Base-by-base conservation (phyloP, 1,139 yeast genomes). In the Suhomyces panamericanus region DNA sequence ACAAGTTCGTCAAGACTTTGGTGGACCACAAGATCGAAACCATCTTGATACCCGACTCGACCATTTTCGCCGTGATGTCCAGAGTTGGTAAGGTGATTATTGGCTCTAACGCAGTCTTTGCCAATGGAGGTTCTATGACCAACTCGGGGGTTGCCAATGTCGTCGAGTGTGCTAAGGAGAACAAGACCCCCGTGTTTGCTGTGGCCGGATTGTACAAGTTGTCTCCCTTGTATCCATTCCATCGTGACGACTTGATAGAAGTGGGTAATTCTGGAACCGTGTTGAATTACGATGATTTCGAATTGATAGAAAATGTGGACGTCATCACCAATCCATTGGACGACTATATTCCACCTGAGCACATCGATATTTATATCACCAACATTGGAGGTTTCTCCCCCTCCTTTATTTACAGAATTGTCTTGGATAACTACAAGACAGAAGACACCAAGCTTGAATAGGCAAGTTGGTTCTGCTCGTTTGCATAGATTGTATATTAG, bases 371-470 rank as follows among this genome's bases (percentile, higher is more conserved):
- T 53, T 90, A 86, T 65, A 88, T 93, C 58, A 91, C 99, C 15
- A 93, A 95, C 62, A 80, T 90, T 49, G 99, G 99, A 38, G 98
- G 98, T 26, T 91, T 87, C 63, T 88, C 98, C 22, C 99, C 99
- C 40, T 89, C 95, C 54, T 95, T 93, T 68, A 86, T 93, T 44
- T 95, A 95, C 68, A 84, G 99, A 69, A 86, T 93, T 49, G 96
- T 93, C 35, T 80, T 91, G 71, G 99, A 95, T 67, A 90, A 91
- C 66, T 95, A 95, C 69, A 85, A 85, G 64, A 81, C 85, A 41
- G 91, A 87, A 58, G 97, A 91, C 66, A 87, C 81, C 48, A 77
- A 78, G 57, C 69, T 84, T 52, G 78, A 73, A 48, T 70, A 57
- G 41, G 16, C 24, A 5, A 17, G 20, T 22, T 27, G 31, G 34